These are phyloP conservation scores for Trichocladium uniseriatum DNA, from an alignment of 495 filamentous ascomycete species.

Conservation along the genomic window DNA sequence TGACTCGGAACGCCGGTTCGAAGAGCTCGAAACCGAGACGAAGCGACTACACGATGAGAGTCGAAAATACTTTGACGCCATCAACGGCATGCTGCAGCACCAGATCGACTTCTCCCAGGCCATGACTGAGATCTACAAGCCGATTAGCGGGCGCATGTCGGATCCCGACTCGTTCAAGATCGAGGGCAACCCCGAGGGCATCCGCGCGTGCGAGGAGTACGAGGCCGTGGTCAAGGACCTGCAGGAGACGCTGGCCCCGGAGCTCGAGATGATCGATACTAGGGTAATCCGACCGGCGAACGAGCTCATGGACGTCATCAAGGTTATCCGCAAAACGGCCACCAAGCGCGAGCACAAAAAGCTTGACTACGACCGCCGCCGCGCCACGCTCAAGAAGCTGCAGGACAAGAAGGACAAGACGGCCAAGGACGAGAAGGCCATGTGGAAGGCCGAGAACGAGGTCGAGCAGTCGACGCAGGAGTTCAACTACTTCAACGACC, in stretches of 20 bases:
- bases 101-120: constrained; percentile 98
- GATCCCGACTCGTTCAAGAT: constrained; percentile 74
- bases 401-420: constrained; percentile 96
- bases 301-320: constrained; percentile 89
- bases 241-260: constrained; percentile 76
- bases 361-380: constrained; percentile 86
- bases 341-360: constrained; percentile 95
- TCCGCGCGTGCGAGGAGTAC: constrained; percentile 93
- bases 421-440: constrained; percentile 91
- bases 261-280: constrained; percentile 95
- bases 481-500: constrained; percentile 92
- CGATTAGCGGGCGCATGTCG: constrained; percentile 90
- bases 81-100: constrained; percentile 95
- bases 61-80: constrained; percentile 91
- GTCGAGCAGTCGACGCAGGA: constrained; percentile 89
- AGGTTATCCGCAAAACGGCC: constrained; percentile 81
- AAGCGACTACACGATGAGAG: constrained; percentile 94
- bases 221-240: constrained; percentile 84
- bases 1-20: constrained; percentile 88
- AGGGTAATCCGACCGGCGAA: constrained; percentile 89
- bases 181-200: constrained; percentile 89
- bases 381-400: constrained; percentile 76
- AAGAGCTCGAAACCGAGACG: constrained; percentile 90
- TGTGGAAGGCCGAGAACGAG: constrained; percentile 92
- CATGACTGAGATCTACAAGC: constrained; percentile 93